Percentiles rank a stretch among this genome's conserved stretches.
phyloP scores from a whole-genome alignment of 1,284 basidiomycete genomes.

The Fomitopsis betulina region DNA sequence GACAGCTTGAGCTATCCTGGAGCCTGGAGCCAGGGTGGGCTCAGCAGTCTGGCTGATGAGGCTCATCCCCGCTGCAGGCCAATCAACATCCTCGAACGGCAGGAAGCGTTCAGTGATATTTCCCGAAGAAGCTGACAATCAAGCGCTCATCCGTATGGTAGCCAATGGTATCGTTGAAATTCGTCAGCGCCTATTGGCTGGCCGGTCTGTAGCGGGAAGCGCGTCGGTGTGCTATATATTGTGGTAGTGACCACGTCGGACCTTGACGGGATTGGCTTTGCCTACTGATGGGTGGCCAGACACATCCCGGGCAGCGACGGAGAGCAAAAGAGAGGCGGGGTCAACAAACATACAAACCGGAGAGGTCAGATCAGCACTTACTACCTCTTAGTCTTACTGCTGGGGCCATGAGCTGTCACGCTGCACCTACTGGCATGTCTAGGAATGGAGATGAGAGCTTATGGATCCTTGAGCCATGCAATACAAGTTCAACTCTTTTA shows the following conservation, averaged over 20 bases:
- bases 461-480: too few species aligned
- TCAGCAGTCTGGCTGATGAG: slow-evolving; percentile 1
- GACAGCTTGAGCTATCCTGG: background rate
- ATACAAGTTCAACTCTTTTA: too few species aligned
- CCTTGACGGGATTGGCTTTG: too few species aligned
- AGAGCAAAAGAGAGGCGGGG: too few species aligned
- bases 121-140: background rate
- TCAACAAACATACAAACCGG: too few species aligned
- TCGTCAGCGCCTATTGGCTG: background rate
- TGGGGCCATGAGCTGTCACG: too few species aligned
- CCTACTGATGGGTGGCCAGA: too few species aligned
- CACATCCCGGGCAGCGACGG: too few species aligned
- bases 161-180: background rate
- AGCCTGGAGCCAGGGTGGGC: background rate
- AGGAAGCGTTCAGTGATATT: background rate
- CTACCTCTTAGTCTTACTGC: too few species aligned
- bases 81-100: background rate
- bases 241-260: background rate
- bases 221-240: background rate
- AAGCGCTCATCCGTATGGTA: background rate
- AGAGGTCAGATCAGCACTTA: too few species aligned
- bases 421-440: too few species aligned
- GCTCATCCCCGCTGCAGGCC: background rate
- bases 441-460: too few species aligned
- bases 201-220: background rate